Base-by-base conservation (phyloP, 1,139 yeast genomes). In the Nakaseomyces nivariensis region DNA sequence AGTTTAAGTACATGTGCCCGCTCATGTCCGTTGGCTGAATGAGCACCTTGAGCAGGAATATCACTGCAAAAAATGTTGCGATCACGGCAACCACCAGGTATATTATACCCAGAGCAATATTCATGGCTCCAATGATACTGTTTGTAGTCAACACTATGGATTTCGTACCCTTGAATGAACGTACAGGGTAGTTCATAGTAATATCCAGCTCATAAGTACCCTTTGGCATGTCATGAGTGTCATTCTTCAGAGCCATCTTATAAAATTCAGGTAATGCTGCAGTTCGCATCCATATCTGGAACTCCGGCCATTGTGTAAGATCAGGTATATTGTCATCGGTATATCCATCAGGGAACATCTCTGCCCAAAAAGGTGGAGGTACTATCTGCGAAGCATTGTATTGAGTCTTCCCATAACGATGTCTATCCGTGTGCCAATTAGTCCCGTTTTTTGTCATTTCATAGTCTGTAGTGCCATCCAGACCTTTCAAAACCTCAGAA, bases 211-310 rank as follows among this genome's bases (percentile, higher is more conserved):
- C 80, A 66, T 92, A 92, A 5, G 75, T 74, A 24, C 98, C 98
- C 5, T 73, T 68, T 11, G 67, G 62, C 60, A 92, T 68, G 2
- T 72, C 66, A 37, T 78, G 79, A 46, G 80, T 65, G 64, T 87
- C 95, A 64, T 90, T 90, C 64, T 96, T 79, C 55, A 81, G 72
- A 4, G 85, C 88, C 64, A 92, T 72, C 67, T 89, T 89, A 61
- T 86, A 81, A 63, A 94, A 92, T 26, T 80, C 80, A 4, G 97
- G 84, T 55, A 92, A 74, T 0, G 92, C 98, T 3, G 97, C 85
- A 3, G 97, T 83, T 61, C 89, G 81, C 97, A 94, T 90, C 98
- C 98, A 92, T 66, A 90, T 89, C 69, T 92, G 97, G 64, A 92
- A 82, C 60, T 87, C 88, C 52, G 74, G 78, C 92, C 94, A 84